Evolutionary conservation across 2,329 filamentous ascomycete genomes (phyloP), one percentile per base, ranked within the genome.

Genomic region (Calonectria fujianensis): DNA sequence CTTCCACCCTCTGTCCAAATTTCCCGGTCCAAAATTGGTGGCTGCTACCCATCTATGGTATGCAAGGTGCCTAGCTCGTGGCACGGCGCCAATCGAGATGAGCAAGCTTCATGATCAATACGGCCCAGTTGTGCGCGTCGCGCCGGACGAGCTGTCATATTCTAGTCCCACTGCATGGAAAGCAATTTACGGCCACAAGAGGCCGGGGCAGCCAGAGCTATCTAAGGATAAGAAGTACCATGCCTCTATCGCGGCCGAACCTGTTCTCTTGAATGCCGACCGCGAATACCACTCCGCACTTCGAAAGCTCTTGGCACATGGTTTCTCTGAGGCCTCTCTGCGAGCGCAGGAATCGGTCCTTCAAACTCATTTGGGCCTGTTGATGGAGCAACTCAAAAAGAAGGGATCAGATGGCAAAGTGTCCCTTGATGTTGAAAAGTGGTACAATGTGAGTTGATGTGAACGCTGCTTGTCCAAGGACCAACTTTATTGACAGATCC

Each of bases 111-210:
- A 57, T 11, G 52, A 57, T 20, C 13, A 10, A n/a, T 31, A 32
- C 16, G 39, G 61, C 18, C 37, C 29, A 14, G 61, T 48, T 24
- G 52, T 57, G 7, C 52, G 52, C 11, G 52, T 57, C 20, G 52
- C 52, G 10, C 52, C 52, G 7, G 52, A 57, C 20, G 52, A 57
- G 52, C 31, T 57, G 20, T 57, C 52, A 57, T 57, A 57, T 11
- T 57, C 52, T 2, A 57, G 31, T 14, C 52, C 52, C 18, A 37
- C 52, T 11, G 52, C 52, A 6, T 57, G 29, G 29, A 57, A 57
- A 35, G 52, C n/a, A 9, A 57, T 57, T 20, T 57, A 57, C 20
- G 52, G 52, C 20, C 52, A 57, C 11, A 57, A 57, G 24, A 35
- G 31, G 9, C 52, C 52, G 24, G 52, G 52, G 3, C 52, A 32